These are phyloP conservation scores for Trichocomaceae sp. DNA, from an alignment of 2,329 filamentous ascomycete genomes.

Conservation along the genomic window DNA sequence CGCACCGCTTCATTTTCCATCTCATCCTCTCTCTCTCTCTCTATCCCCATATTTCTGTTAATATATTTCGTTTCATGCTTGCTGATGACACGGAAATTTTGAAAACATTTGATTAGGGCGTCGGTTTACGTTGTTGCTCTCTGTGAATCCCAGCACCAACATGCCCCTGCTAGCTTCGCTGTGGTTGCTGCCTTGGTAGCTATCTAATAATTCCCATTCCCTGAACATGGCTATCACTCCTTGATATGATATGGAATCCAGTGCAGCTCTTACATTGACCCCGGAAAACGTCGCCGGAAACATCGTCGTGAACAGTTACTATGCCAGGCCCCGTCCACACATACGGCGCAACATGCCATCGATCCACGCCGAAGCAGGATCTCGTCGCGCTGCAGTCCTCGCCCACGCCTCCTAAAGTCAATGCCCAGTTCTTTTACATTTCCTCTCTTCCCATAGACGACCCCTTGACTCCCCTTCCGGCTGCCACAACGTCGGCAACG, in stretches of 20 bases:
- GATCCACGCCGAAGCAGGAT: conserved; percentile 31
- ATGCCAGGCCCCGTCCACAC: conserved; percentile 49
- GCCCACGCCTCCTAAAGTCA: conserved; percentile 51
- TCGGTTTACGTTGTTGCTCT: background rate
- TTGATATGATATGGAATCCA: background rate
- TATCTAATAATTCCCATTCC: background rate
- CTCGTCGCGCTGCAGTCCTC: conserved; percentile 26
- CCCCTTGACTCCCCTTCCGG: conserved; percentile 64
- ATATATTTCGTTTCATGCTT: background rate
- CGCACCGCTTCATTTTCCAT: background rate
- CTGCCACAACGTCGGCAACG: conserved; percentile 43
- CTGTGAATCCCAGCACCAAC: background rate
- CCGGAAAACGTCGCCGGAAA: background rate
- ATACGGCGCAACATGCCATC: conserved; percentile 53
- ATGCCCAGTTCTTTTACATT: conserved; percentile 77
- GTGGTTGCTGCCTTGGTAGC: conserved; percentile 11
- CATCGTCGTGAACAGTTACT: conserved; percentile 5
- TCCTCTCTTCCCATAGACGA: conserved; percentile 81
- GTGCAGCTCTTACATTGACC: background rate
- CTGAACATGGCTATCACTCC: background rate
- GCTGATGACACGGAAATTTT: background rate
- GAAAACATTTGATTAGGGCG: background rate
- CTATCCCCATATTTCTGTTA: no score
- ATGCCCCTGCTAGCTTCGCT: conserved; percentile 4
- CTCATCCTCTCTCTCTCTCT: background rate